phyloP scores from a whole-genome alignment of 371 early-diverging fungal genomes.

The Mortierella sp. region DNA sequence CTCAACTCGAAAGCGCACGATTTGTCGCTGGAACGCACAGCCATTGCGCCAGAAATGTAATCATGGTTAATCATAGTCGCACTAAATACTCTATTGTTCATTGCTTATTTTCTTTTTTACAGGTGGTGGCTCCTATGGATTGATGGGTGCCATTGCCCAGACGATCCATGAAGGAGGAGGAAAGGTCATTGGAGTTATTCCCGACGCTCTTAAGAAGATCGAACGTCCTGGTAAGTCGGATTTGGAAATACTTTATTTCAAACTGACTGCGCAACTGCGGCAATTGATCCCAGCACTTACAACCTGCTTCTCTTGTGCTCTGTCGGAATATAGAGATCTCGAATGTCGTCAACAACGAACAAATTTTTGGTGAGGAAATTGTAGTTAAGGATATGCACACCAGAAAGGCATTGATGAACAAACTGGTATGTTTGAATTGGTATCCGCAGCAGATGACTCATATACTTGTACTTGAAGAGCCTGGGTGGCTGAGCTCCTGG shows the following conservation, averaged over 20 bases:
- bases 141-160: conserved; percentile 87
- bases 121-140: conserved; percentile 83
- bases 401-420: conserved; percentile 84
- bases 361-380: conserved; percentile 68
- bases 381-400: conserved; percentile 88
- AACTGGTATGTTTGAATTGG: conserved; percentile 56
- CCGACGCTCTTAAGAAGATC: conserved; percentile 70
- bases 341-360: conserved; percentile 46
- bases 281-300: not conserved
- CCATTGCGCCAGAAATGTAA: no score
- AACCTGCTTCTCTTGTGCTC: not conserved
- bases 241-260: not conserved
- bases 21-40: no score
- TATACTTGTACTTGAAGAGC: not conserved
- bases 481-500: not conserved
- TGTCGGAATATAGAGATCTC: conserved; percentile 19
- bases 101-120: not conserved
- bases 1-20: not conserved
- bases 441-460: not conserved
- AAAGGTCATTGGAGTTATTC: conserved; percentile 77
- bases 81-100: not conserved
- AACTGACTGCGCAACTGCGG: conserved; percentile 4
- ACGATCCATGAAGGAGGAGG: conserved; percentile 70
- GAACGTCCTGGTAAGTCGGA: conserved; percentile 50
- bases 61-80: no score